phyloP scores from a whole-genome alignment of 768 basidiomycete genomes.

The Solioccasus polychromus region DNA sequence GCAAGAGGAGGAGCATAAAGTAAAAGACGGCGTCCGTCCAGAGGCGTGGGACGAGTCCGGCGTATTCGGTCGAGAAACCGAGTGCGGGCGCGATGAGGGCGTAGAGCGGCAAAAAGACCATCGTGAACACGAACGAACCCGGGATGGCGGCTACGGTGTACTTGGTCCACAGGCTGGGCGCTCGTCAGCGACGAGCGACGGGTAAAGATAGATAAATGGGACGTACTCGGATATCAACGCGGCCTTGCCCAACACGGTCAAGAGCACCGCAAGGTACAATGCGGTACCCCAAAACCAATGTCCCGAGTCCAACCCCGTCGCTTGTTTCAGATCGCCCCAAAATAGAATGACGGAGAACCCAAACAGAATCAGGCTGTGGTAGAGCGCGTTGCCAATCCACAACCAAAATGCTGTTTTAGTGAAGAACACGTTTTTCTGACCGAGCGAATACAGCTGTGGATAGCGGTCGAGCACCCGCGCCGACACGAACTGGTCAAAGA shows the following conservation, averaged over 20 bases:
- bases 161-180: slow-evolving; percentile 92
- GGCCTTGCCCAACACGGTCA: slow-evolving; percentile 96
- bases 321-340: slow-evolving; percentile 87
- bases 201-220: background rate
- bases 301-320: slow-evolving; percentile 79
- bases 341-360: slow-evolving; percentile 87
- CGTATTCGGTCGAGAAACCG: slow-evolving; percentile 88
- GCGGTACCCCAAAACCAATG: slow-evolving; percentile 99
- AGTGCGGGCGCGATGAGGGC: slow-evolving; percentile 81
- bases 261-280: slow-evolving; percentile 87
- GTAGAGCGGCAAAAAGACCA: slow-evolving; percentile 91
- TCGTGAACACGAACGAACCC: slow-evolving; percentile 95
- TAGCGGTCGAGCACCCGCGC: slow-evolving; percentile 96
- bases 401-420: slow-evolving; percentile 89
- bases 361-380: slow-evolving; percentile 83
- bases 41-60: slow-evolving; percentile 83
- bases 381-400: slow-evolving; percentile 86
- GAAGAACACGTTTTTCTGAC: slow-evolving; percentile 93
- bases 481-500: slow-evolving; percentile 98
- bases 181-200: background rate
- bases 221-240: slow-evolving; percentile 95
- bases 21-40: slow-evolving; percentile 92
- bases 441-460: slow-evolving; percentile 92
- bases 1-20: slow-evolving; percentile 80
- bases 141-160: slow-evolving; percentile 98